phyloP scores from a whole-genome alignment of 148 eudicot species.

The Limonium bicolor region DNA sequence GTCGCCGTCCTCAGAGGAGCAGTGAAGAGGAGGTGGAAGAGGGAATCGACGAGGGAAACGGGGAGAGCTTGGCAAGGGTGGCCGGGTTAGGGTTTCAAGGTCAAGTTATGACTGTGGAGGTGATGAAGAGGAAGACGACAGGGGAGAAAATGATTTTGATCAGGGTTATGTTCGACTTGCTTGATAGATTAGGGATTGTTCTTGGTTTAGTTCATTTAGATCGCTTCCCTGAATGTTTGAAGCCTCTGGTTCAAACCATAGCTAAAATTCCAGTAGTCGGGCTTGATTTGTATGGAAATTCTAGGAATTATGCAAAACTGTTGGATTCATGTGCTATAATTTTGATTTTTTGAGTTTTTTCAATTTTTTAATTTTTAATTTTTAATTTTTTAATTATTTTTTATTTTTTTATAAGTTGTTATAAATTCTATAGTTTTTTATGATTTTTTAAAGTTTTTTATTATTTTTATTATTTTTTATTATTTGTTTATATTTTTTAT shows the following conservation, averaged over 20 bases:
- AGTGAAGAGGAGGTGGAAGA: neutral
- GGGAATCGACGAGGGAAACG: conserved; percentile 19
- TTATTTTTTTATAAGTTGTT: too few species aligned
- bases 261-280: conserved; percentile 52
- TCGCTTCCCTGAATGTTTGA: conserved; percentile 78
- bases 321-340: conserved; percentile 43
- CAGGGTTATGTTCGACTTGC: conserved; percentile 30
- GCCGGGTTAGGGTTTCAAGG: conserved; percentile 11
- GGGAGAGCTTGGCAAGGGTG: conserved; percentile 1
- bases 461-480: too few species aligned
- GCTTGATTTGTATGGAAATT: conserved; percentile 35
- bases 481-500: too few species aligned
- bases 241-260: conserved; percentile 55
- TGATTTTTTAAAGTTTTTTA: too few species aligned
- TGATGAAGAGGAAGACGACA: too few species aligned
- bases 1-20: neutral
- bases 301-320: conserved; percentile 29
- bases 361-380: too few species aligned
- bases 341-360: too few species aligned
- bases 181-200: conserved; percentile 51
- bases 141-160: conserved; percentile 33
- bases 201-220: conserved; percentile 65
- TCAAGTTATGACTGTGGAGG: conserved; percentile 8
- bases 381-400: too few species aligned
- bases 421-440: too few species aligned